Conservation (phyloP, 352 stramenopile genomes). For the Plasmopara viticola region DNA sequence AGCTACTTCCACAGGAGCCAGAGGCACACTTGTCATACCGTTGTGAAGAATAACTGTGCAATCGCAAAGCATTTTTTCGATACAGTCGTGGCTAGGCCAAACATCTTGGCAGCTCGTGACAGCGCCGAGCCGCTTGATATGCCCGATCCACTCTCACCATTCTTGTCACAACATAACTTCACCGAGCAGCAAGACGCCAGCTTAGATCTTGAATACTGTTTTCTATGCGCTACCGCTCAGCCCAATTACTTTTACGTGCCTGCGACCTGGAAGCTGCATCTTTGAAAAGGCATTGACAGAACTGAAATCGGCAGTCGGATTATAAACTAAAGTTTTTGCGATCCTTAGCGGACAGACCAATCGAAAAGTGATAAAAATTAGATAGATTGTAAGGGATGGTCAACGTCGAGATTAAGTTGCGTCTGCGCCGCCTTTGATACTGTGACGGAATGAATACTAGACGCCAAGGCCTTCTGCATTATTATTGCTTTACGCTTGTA, state of each 20-base stretch:
- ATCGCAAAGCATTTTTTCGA: constrained; percentile 90
- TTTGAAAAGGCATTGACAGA: constrained; percentile 57
- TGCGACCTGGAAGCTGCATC: constrained; percentile 77
- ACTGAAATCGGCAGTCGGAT: constrained; percentile 57
- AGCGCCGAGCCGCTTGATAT: constrained; percentile 65
- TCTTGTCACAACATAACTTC: constrained; percentile 91
- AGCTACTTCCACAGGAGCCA: constrained; percentile 84
- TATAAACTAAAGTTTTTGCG: constrained; percentile 61
- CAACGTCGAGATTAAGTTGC: too few species aligned
- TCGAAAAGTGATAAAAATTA: constrained; percentile 95
- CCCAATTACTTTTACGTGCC: constrained; percentile 78
- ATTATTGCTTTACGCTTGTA: too few species aligned
- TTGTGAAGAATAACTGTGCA: constrained; percentile 88
- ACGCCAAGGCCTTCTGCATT: too few species aligned
- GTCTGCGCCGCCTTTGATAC: too few species aligned
- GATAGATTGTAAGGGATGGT: too few species aligned
- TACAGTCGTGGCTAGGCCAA: constrained; percentile 80
- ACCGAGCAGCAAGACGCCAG: constrained; percentile 93
- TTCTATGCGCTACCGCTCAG: constrained; percentile 50
- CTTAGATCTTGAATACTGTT: constrained; percentile 76
- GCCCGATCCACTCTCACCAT: constrained; percentile 59
- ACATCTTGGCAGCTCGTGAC: constrained; percentile 78
- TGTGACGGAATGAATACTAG: too few species aligned
- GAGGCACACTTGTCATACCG: constrained; percentile 69
- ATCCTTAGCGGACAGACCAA: constrained; percentile 48